phyloP scores from a whole-genome alignment of 768 basidiomycete genomes.

The Termitomyces eurrhizus region DNA sequence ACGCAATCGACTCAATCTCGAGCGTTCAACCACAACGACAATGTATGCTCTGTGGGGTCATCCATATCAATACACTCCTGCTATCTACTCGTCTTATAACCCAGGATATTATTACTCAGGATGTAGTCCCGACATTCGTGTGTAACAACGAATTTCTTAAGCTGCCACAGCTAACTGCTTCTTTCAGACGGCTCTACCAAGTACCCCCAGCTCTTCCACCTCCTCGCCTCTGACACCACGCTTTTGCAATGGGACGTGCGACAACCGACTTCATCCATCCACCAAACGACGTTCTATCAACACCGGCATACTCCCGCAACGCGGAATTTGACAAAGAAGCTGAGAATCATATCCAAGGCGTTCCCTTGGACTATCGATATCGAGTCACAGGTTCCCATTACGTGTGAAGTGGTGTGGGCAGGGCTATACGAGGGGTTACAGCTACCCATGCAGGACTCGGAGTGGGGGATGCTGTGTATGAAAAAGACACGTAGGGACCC shows the following conservation, averaged over 20 bases:
- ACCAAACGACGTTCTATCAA: conserved; percentile 8
- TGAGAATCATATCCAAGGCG: conserved; percentile 54
- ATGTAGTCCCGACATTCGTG: conserved; percentile 1
- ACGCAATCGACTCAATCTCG: neutral
- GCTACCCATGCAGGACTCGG: conserved; percentile 54
- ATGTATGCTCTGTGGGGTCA: conserved; percentile 8
- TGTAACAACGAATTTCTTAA: neutral
- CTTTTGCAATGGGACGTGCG: conserved; percentile 10
- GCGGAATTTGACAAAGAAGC: conserved; percentile 29
- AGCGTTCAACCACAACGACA: neutral
- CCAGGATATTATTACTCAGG: neutral
- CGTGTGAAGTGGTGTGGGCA: conserved; percentile 54
- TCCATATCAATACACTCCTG: conserved; percentile 4
- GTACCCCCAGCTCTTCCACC: conserved; percentile 16
- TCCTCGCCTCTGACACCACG: conserved; percentile 15
- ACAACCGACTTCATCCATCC: conserved; percentile 1
- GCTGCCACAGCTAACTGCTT: too few species aligned
- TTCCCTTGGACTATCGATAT: conserved; percentile 70
- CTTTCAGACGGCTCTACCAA: conserved; percentile 9
- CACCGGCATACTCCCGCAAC: conserved; percentile 29
- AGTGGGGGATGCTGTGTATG: conserved; percentile 59
- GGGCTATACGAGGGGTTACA: conserved; percentile 48
- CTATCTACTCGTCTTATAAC: conserved; percentile 8
- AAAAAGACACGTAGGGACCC: conserved; percentile 33
- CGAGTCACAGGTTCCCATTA: conserved; percentile 33